Evolutionary conservation across 352 stramenopile genomes (phyloP).

Genomic region (Pythium periplocum): DNA sequence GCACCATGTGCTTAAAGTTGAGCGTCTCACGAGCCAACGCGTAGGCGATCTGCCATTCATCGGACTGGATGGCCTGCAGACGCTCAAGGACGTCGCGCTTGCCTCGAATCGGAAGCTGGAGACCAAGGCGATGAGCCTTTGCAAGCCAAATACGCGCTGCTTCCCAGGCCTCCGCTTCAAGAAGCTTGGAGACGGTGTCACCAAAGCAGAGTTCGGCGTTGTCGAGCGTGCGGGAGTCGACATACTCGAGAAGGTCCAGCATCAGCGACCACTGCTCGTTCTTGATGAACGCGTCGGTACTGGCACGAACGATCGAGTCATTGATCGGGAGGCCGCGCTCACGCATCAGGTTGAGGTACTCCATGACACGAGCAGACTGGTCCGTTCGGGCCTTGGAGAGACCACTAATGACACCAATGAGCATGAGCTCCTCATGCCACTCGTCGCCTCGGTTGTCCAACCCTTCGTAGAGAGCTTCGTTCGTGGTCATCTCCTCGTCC

Average conservation of each 20-base stretch:
- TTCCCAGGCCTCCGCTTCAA: slow-evolving; percentile 49
- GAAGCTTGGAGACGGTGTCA: slow-evolving; percentile 75
- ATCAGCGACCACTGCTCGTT: slow-evolving; percentile 59
- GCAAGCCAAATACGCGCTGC: slow-evolving; percentile 55
- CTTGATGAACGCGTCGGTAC: slow-evolving; percentile 63
- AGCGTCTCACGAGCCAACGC: slow-evolving; percentile 63
- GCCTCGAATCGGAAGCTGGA: slow-evolving; percentile 58
- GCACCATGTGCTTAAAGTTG: slow-evolving; percentile 56
- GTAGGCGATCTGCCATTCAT: slow-evolving; percentile 77
- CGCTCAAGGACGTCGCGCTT: slow-evolving; percentile 49
- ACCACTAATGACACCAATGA: slow-evolving; percentile 76
- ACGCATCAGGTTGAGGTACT: slow-evolving; percentile 54
- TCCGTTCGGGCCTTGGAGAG: slow-evolving; percentile 71
- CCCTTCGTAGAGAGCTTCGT: slow-evolving; percentile 8
- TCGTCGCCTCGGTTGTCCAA: slow-evolving; percentile 21
- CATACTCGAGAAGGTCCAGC: slow-evolving; percentile 31
- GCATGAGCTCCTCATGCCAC: slow-evolving; percentile 50
- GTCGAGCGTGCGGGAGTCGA: slow-evolving; percentile 43
- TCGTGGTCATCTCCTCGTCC: background rate
- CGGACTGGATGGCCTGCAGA: slow-evolving; percentile 26
- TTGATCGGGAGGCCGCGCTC: slow-evolving; percentile 46
- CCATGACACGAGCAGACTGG: slow-evolving; percentile 56
- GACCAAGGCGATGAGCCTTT: slow-evolving; percentile 31
- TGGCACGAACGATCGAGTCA: slow-evolving; percentile 71
- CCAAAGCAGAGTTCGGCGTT: slow-evolving; percentile 61